phyloP scores from a whole-genome alignment of 257 asterid species.

The Coffea canephora region DNA sequence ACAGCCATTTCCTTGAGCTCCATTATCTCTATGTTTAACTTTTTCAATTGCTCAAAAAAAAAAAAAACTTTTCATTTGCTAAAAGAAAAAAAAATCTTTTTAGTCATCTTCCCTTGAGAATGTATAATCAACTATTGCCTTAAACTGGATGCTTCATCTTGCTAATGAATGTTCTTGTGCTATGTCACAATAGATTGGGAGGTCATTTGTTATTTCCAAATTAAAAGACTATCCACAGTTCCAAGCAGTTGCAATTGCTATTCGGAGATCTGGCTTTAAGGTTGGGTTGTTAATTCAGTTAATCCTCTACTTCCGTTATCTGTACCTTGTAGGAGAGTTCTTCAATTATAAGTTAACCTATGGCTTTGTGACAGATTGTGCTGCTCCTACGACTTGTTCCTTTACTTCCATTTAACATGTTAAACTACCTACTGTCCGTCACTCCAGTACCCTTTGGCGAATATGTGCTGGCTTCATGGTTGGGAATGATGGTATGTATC shows the following conservation, averaged over 20 bases:
- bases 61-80: no score
- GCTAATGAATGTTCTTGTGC: constrained; percentile 9
- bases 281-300: constrained; percentile 28
- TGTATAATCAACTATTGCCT: background rate
- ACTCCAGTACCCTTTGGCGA: constrained; percentile 84
- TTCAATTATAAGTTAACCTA: constrained; percentile 7
- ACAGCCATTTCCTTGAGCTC: background rate
- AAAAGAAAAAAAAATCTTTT: no score
- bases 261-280: constrained; percentile 87
- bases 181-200: constrained; percentile 62
- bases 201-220: constrained; percentile 88
- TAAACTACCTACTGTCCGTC: constrained; percentile 93
- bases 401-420: constrained; percentile 88
- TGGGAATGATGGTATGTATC: constrained; percentile 92
- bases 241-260: constrained; percentile 86
- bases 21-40: background rate
- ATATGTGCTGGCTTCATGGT: constrained; percentile 94
- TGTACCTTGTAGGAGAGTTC: no score
- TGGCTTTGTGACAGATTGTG: constrained; percentile 62
- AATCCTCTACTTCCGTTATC: background rate
- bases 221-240: constrained; percentile 89
- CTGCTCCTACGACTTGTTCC: constrained; percentile 94
- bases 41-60: no score
- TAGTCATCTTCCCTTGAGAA: background rate
- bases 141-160: constrained; percentile 1